Evolutionary conservation across 2,329 filamentous ascomycete genomes (phyloP).

Genomic region (Chaetomiaceae sp.): DNA sequence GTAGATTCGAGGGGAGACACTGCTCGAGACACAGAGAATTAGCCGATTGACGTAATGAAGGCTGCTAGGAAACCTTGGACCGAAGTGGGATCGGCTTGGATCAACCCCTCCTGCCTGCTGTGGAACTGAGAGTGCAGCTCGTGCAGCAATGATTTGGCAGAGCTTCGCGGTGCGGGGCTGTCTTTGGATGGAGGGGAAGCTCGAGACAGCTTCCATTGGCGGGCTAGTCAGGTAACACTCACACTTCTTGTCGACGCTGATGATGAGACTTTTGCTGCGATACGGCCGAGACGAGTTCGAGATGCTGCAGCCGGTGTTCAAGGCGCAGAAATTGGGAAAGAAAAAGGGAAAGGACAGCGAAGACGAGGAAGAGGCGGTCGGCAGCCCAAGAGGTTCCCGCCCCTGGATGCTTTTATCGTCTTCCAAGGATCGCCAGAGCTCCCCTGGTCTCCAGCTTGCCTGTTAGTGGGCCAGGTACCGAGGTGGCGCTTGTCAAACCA

Average conservation of each 20-base stretch:
- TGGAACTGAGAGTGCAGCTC: slow-evolving; percentile 20
- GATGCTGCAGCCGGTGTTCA: too few species aligned
- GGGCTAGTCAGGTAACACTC: not conserved
- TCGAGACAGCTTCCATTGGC: slow-evolving; percentile 10
- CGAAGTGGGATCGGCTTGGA: slow-evolving; percentile 17
- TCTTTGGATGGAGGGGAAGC: slow-evolving; percentile 18
- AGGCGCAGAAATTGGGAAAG: not conserved
- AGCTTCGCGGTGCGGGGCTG: slow-evolving; percentile 18
- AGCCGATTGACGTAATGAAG: slow-evolving; percentile 29
- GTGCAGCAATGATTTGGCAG: slow-evolving; percentile 18
- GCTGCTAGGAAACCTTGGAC: slow-evolving; percentile 7
- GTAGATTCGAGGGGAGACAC: slow-evolving; percentile 2
- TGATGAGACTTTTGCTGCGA: not conserved
- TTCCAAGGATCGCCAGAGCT: slow-evolving; percentile 12
- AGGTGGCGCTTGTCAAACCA: slow-evolving; percentile 13
- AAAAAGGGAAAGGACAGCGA: slow-evolving; percentile 1
- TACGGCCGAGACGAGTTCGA: too few species aligned
- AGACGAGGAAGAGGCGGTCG: slow-evolving; percentile 10
- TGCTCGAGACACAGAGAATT: slow-evolving; percentile 22
- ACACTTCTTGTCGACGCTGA: not conserved
- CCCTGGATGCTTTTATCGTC: slow-evolving; percentile 23
- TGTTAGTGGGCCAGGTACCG: slow-evolving; percentile 27
- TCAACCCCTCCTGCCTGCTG: slow-evolving; percentile 19
- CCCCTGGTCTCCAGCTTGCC: slow-evolving; percentile 1
- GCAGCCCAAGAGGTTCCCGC: slow-evolving; percentile 12